Evolutionary conservation across 2,329 filamentous ascomycete species (phyloP), one percentile per base, ranked within the genome.

Genomic region (Zasmidium angulare): DNA sequence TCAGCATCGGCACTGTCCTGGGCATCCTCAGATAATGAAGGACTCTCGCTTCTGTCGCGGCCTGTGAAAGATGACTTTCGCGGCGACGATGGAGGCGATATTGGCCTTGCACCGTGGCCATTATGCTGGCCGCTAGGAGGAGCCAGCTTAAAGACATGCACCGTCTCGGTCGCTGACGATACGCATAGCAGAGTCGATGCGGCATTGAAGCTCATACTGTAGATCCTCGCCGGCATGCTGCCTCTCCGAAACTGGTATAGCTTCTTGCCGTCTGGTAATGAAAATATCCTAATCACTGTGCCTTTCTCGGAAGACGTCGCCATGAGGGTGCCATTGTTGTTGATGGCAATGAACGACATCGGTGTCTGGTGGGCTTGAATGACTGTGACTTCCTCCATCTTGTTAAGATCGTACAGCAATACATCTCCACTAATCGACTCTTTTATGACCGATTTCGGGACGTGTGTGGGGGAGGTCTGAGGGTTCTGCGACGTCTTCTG

Each of bases 131-230:
- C 19, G 70, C 69, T 64, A 49, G 77, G 75, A 49, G 84, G 81
- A 54, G 76, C 80, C 54, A 99, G 82, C 56, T 93, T 91, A 79
- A 99, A 99, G 53, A 99, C 92, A 74, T 99, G 95, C 10, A 99
- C 89, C 0, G 95, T 99, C 71, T 99, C 95, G 0, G 93, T 96
- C 1, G 92, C 93, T 2, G 93, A 98, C 3, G 95, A 98, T 46
- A 99, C 93, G 71, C 93, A 97, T 36, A 99, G 84, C 11, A 99
- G 81, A 1, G 93, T 96, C 1, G 93, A 96, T 60, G 90, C 92
- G 52, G 92, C 87, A 75, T 99, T 99, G 78, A 99, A 99, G 1
- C 93, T 96, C 92, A 99, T 97, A 84, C 92, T 96, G 78, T 93
- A 97, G 68, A 99, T 99, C 46, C 91, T 89, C 1, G 93, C 93